Percentiles rank a stretch among this genome's conserved stretches.
These are phyloP conservation scores for Sporisorium reilianum DNA, from an alignment of 1,284 basidiomycete species.

Conservation along the genomic window DNA sequence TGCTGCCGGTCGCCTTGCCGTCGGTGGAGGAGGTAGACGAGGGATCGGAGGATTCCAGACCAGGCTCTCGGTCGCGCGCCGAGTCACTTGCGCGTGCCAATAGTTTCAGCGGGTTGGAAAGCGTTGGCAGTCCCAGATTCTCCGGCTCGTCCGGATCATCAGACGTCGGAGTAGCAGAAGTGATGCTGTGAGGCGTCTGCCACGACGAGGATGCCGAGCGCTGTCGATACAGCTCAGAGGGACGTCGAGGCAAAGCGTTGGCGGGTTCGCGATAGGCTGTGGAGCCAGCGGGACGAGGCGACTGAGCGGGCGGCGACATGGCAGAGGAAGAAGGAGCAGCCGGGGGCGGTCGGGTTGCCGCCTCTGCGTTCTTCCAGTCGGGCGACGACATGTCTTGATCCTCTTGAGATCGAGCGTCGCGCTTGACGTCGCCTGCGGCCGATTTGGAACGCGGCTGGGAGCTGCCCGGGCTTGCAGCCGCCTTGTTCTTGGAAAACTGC, in stretches of 20 bases:
- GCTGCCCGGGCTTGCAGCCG: slow-evolving; percentile 12
- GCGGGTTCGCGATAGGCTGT: slow-evolving; percentile 13
- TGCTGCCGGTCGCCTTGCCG: not conserved
- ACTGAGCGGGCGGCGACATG: slow-evolving; percentile 39
- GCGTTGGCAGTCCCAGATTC: slow-evolving; percentile 48
- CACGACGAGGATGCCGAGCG: slow-evolving; percentile 28
- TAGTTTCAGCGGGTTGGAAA: slow-evolving; percentile 52
- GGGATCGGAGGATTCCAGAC: slow-evolving; percentile 15
- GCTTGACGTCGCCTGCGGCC: slow-evolving; percentile 8
- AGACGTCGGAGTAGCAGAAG: slow-evolving; percentile 41
- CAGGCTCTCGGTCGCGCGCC: slow-evolving; percentile 39
- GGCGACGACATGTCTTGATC: slow-evolving; percentile 18
- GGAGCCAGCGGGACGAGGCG: slow-evolving; percentile 11
- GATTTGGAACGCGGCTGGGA: slow-evolving; percentile 8
- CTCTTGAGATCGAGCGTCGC: not conserved
- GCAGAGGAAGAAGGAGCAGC: slow-evolving; percentile 19
- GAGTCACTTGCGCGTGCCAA: slow-evolving; percentile 50
- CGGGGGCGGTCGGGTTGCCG: slow-evolving; percentile 2
- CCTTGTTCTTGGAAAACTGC: slow-evolving; percentile 40
- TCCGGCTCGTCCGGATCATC: slow-evolving; percentile 52
- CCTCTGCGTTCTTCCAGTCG: slow-evolving; percentile 16
- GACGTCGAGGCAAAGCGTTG: not conserved
- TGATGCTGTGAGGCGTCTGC: slow-evolving; percentile 33
- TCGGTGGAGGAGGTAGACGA: slow-evolving; percentile 3
- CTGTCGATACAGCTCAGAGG: slow-evolving; percentile 26